Evolutionary conservation across 2,329 filamentous ascomycete species (phyloP), one percentile per base, ranked within the genome.

Genomic region (Alternaria angustiovoidea): DNA sequence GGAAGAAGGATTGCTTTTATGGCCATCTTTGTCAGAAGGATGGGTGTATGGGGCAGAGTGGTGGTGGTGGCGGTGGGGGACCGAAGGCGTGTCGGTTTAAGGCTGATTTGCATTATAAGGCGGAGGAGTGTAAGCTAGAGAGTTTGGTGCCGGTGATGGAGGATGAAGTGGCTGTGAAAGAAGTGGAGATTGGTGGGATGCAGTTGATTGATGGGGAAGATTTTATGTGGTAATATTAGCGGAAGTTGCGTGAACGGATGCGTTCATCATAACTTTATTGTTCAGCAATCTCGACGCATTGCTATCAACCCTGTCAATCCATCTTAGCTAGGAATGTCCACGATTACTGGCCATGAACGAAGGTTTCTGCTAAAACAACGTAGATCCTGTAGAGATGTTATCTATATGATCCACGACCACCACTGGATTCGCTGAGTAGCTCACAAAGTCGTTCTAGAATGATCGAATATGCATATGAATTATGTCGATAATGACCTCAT

Each of bases 1-100:
- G 84, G 9, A 69, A 71, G 4, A 61, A 71, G 0, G 75, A 79
- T 30, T 86, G 85, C 66, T 75, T 78, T 36, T 72, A 79, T 41
- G 84, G 84, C 0, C 85, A 86, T 61, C 60, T 81, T 3, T 82
- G 81, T 62, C 79, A 80, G 59, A 77, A 71, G 30, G 61, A 68
- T 12, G 71, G 62, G 1, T 77, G 75, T 44, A 36, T 47, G 1
- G 69, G 69, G 3, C 61, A 65, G 18, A 18, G 11, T 9, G 28
- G 16, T 2, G 57, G 49, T 5, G 22, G 49, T 5, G 22, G 16
- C 0, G 57, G 56, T 5, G n/a, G 7, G 22, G 41, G 28, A 1
- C 46, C 42, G 7, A 70, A 67, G 49, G 66, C 63, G 0, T 76
- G 74, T 48, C 65, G 57, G 48, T 70, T 74, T 59, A 75, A 71